phyloP scores from a whole-genome alignment of 768 basidiomycete species.

The Suillus clintonianus region DNA sequence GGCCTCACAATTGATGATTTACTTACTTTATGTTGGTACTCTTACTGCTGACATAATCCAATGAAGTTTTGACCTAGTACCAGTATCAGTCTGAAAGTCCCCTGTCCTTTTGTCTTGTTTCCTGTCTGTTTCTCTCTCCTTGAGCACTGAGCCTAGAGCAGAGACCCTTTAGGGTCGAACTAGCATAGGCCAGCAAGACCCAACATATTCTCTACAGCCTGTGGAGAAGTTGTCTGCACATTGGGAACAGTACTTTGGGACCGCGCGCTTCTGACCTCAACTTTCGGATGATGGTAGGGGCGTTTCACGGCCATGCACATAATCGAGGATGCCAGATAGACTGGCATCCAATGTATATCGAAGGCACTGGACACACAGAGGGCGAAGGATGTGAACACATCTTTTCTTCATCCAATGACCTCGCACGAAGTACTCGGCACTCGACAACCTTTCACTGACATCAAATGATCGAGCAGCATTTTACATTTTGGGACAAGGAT shows the following conservation, averaged over 20 bases:
- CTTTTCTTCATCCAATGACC: slow-evolving; percentile 6
- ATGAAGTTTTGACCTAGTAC: no score
- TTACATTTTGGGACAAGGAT: slow-evolving; percentile 19
- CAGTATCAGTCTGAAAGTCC: no score
- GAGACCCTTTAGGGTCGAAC: no score
- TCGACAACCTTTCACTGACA: not conserved
- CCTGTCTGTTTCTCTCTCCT: no score
- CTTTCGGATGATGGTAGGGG: slow-evolving; percentile 14
- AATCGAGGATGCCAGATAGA: slow-evolving; percentile 27
- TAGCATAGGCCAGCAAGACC: no score
- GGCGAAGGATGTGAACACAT: slow-evolving; percentile 9
- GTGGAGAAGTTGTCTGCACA: no score
- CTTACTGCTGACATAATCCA: no score
- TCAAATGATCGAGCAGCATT: slow-evolving; percentile 18
- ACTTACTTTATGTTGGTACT: no score
- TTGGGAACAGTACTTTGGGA: slow-evolving; percentile 14
- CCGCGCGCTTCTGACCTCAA: not conserved
- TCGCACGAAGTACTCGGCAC: slow-evolving; percentile 5
- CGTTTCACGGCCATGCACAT: slow-evolving; percentile 27
- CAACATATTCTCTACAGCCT: no score
- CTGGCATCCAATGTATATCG: slow-evolving; percentile 28
- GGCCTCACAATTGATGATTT: no score
- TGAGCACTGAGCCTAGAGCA: no score
- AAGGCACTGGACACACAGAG: slow-evolving; percentile 5
- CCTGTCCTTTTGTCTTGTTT: no score